phyloP scores from a whole-genome alignment of 345 rosid species.

The Salix viminalis region DNA sequence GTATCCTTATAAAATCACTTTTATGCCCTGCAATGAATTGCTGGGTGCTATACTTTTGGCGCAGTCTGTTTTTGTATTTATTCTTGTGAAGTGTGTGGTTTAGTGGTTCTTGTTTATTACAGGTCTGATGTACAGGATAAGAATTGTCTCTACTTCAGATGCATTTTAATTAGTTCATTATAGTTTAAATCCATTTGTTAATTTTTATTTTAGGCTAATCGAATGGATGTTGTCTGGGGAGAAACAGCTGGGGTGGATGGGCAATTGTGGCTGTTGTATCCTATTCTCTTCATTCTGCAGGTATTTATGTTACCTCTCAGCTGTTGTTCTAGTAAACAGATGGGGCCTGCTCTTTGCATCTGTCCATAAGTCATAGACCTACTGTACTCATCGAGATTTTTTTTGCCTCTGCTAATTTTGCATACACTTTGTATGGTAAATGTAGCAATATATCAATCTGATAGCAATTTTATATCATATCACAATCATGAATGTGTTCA shows the following conservation, averaged over 20 bases:
- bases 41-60: conserved; percentile 9
- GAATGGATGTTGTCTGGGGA: conserved; percentile 99
- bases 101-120: not conserved
- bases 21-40: not conserved
- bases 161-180: not conserved
- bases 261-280: conserved; percentile 90
- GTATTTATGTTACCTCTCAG: conserved; percentile 30
- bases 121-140: conserved; percentile 3
- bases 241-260: conserved; percentile 98
- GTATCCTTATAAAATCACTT: conserved; percentile 25
- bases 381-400: not conserved
- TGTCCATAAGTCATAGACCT: not conserved
- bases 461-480: not conserved
- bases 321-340: not conserved
- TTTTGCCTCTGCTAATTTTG: not conserved
- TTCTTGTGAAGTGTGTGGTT: not conserved
- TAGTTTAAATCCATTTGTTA: not conserved
- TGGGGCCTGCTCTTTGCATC: not conserved
- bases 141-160: not conserved
- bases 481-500: not conserved
- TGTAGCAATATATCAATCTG: not conserved
- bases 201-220: conserved; percentile 64
- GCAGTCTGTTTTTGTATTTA: not conserved
- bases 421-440: not conserved
- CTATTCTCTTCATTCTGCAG: conserved; percentile 89